Base-by-base conservation (phyloP, 2,329 filamentous ascomycete species). In the Fusarium aywerte region DNA sequence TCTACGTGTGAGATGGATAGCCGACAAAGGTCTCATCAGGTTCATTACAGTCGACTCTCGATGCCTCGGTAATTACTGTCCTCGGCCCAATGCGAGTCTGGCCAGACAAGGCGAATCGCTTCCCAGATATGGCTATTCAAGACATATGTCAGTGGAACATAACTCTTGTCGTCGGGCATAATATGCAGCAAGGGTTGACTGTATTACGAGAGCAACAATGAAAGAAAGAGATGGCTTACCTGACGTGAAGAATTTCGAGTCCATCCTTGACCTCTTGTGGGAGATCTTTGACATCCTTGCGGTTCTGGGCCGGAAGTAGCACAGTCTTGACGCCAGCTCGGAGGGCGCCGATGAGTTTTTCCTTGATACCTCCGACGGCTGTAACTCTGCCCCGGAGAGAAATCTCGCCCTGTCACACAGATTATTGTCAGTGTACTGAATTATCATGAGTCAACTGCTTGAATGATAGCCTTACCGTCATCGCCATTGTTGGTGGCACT, bases 291-390 rank as follows among this genome's bases (percentile, higher is more conserved):
- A 92, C 90, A 76, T 99, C 96, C 80, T 98, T 98, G 67, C 90
- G 87, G 77, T 99, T 99, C 71, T 92, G 90, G 31, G 90, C 87
- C 4, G 96, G 96, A 9, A 99, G 82, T 62, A 99, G 78, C 9
- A 99, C 95, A 31, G 92, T 95, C 85, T 97, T 97, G 64, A 99
- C 95, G 27, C 96, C 96, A 3, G 96, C 96, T 55, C 95, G 87
- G 75, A 96, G 84, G 10, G 96, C 96, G 21, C 96, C 96, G 75
- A 99, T 98, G 52, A 98, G 85, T 80, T 99, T 99, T 87, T 99
- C 95, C 81, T 98, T 97, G 81, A 99, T 98, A 18, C 96, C 96
- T 52, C 96, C 96, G 33, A 99, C 96, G 25, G 95, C 93, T 80
- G 96, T 92, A 57, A 99, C 91, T 68, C 93, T 89, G 21, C 96